Evolutionary conservation across 2,329 filamentous ascomycete genomes (phyloP), one percentile per base, ranked within the genome.

Genomic region (Neonectria coccinea): DNA sequence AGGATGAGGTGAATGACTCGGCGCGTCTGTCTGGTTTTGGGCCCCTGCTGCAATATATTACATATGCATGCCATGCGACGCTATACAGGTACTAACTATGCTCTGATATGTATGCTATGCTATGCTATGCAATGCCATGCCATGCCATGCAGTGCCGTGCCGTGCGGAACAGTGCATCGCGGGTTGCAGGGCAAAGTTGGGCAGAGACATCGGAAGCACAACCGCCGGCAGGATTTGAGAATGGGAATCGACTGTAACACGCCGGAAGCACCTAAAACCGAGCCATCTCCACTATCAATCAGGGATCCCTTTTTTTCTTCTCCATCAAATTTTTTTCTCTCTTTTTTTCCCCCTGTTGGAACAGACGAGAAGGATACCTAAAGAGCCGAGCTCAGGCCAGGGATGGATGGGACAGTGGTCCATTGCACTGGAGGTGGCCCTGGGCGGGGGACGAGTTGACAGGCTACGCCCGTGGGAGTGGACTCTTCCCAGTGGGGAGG

Each of bases 351-450:
- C 6, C 25, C 25, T 25, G 25, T 25, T 25, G 53, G 12, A 41
- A 8, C 8, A 41, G n/a, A 18, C 1, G 14, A 36, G 12, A 36
- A 6, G 14, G 33, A 18, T 8, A 18, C 9, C 6, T 10, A 42
- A 42, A 22, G 52, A 66, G 59, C 48, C 59, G 42, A 63, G 56
- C 59, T 58, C 56, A 62, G 63, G 47, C 58, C 50, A 70, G 67
- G 68, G 64, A 70, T 65, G 68, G 64, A 70, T 65, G 61, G 61
- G 63, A 59, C 62, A 51, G 58, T 63, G 53, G 53, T 6, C 25
- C 25, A 25, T 54, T 56, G 59, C 16, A 63, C 64, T 64, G 55
- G 62, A 64, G 56, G 59, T 59, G 55, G 54, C 55, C 59, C 59
- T 59, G 42, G 54, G 22, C 22, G 44, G 54, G 54, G 42, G 31